These are phyloP conservation scores for Carpinus viminea DNA, from an alignment of 306 rosid species.

Conservation along the genomic window DNA sequence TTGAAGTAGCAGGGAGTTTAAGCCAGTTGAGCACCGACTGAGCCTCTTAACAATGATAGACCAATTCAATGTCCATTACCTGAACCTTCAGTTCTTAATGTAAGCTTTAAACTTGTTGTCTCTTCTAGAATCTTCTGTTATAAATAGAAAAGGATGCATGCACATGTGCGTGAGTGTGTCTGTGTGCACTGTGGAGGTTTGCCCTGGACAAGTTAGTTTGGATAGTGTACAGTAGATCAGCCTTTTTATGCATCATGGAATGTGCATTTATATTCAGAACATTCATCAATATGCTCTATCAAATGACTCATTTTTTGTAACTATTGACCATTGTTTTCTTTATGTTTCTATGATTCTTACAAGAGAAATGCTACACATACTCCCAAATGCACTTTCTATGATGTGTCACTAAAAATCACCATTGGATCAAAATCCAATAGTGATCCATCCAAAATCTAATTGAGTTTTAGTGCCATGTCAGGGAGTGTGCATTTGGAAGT, in stretches of 20 bases:
- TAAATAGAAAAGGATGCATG: not conserved
- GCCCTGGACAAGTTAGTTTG: not conserved
- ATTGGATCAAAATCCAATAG: no score
- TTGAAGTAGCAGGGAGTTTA: conserved; percentile 90
- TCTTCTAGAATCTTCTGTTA: not conserved
- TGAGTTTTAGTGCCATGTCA: no score
- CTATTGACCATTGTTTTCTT: no score
- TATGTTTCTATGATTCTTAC: not conserved
- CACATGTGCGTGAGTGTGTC: not conserved
- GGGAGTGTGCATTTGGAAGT: no score
- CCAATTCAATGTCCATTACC: conserved; percentile 92
- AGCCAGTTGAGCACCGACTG: conserved; percentile 88
- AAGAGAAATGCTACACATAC: no score
- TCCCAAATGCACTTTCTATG: no score
- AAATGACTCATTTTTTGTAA: not conserved
- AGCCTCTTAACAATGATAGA: conserved; percentile 78
- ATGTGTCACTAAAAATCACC: no score
- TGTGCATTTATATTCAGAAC: not conserved
- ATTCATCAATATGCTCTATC: not conserved
- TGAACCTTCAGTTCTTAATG: conserved; percentile 92
- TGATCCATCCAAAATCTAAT: no score
- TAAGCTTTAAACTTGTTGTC: conserved; percentile 41
- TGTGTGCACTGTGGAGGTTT: not conserved
- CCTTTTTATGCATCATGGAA: not conserved
- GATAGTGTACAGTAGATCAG: not conserved